Base-by-base conservation (phyloP, 2,329 filamentous ascomycete genomes). In the Chrysoporthe deuterocubensis region DNA sequence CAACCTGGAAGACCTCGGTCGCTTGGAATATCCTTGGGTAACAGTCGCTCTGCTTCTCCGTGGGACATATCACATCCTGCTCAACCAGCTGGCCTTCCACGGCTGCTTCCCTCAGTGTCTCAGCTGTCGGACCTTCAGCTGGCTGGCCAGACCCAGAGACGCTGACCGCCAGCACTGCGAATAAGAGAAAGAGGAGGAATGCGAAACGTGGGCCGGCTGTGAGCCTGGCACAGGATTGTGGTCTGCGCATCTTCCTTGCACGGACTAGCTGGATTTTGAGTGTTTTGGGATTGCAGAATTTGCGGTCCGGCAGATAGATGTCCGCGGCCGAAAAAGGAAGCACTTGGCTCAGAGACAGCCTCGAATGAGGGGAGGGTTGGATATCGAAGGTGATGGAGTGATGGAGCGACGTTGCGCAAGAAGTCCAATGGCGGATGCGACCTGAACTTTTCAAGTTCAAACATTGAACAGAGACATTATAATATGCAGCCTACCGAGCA, bases 11-110 rank as follows among this genome's bases (percentile, higher is more conserved):
- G 67, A 90, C 83, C 60, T 89, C 79, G 1, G 89, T 92, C 1
- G 90, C 81, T 66, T 85, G 81, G 69, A 92, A 92, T 1, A 89
- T 70, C 60, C 83, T 84, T 1, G 89, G 88, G 71, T 92, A 92
- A 76, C 90, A 92, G 67, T 90, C 89, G 58, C 82, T 77, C 0
- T 82, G 79, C 72, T 89, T 82, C 60, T 83, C 79, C 54, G 86
- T 87, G 75, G 89, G 87, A 72, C 90, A 92, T 76, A 92, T 90
- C 65, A 91, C 78, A 52, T 89, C 85, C 37, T 67, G 52, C n/a
- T 18, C 56, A 42, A 26, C 50, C 50, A 14, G 50, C 16, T 34
- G 9, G 26, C 32, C 16, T 65, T 46, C 34, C 43, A 42, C 40
- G 54, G 63, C 42, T 66, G 62, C 37, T 42, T 52, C 44, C 21